Percentiles rank a stretch among this genome's conserved stretches.
phyloP scores from a whole-genome alignment of 2,329 filamentous ascomycete genomes.

The Neoscytalidium dimidiatum region DNA sequence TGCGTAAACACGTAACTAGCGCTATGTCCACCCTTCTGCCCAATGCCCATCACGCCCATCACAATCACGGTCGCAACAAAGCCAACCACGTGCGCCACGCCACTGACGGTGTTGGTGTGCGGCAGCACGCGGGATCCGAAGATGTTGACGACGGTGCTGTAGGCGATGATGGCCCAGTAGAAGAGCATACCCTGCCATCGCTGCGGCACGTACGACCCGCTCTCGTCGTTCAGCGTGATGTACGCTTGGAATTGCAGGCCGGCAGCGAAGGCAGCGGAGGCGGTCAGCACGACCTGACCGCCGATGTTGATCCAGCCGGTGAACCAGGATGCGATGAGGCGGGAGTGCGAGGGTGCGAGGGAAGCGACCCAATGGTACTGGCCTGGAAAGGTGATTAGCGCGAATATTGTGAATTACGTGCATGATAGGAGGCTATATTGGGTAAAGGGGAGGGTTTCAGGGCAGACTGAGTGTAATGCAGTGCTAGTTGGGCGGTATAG shows the following conservation, averaged over 20 bases:
- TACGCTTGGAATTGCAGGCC: slow-evolving; percentile 48
- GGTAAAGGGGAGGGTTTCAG: no score
- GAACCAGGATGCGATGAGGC: slow-evolving; percentile 42
- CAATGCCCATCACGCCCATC: slow-evolving; percentile 26
- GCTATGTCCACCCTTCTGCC: slow-evolving; percentile 22
- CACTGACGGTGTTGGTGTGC: slow-evolving; percentile 36
- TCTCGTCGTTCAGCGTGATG: slow-evolving; percentile 43
- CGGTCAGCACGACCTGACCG: slow-evolving; percentile 49
- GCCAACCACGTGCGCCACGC: slow-evolving; percentile 21
- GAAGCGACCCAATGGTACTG: slow-evolving; percentile 52
- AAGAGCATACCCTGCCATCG: slow-evolving; percentile 51
- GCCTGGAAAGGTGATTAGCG: slow-evolving; percentile 20
- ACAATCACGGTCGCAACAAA: slow-evolving; percentile 25
- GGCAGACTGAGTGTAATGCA: no score
- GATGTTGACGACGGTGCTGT: slow-evolving; percentile 44
- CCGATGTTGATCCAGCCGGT: slow-evolving; percentile 48
- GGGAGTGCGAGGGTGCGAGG: slow-evolving; percentile 37
- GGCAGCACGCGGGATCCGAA: slow-evolving; percentile 44
- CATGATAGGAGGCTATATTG: no score
- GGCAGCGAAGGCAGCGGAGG: slow-evolving; percentile 50
- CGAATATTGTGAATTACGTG: no score
- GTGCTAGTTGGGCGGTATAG: no score
- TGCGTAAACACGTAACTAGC: slow-evolving; percentile 27
- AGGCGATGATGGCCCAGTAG: slow-evolving; percentile 48
- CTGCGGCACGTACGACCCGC: slow-evolving; percentile 41